Evolutionary conservation across 2,329 filamentous ascomycete genomes (phyloP), one percentile per base, ranked within the genome.

Genomic region (Cadophora gregata): DNA sequence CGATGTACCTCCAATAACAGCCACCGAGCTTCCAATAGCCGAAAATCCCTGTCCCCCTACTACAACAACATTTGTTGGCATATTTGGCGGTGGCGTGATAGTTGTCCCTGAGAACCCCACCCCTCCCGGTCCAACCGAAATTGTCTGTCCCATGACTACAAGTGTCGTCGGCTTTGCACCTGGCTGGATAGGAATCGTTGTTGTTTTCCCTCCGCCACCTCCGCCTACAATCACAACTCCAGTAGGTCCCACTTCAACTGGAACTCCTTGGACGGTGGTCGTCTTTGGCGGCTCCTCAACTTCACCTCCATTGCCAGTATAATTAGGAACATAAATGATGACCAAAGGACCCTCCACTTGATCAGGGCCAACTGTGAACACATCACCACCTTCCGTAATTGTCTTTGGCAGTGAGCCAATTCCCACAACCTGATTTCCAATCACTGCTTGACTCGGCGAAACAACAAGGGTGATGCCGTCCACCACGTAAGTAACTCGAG

Each of bases 331-430:
- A 19, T 64, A 50, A 12, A 77, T 55, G 4, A 67, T 64, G 9
- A 71, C 65, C 8, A 67, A 68, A 24, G 70, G 69, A 31, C 67
- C 72, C 47, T 73, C 65, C 7, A 77, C 66, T 53, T 73, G 65
- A 33, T 70, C 71, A 19, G 75, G 71, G 38, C 72, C 67, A 9
- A 78, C 61, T 3, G 72, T 73, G 42, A 75, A 76, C 7, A 68
- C 67, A 55, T 75, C 67, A 12, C 71, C 70, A 9, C 65, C 69
- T 45, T 69, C 68, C 4, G 73, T 73, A 24, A 77, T 60, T 6
- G 64, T 67, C 48, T 64, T 33, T 31, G 61, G 42, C n/a, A 56
- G 53, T 9, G 55, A 25, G 6, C 60, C 65, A 42, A 74, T 67
- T 7, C 45, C 36, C 10, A 75, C 63, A 12, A 69, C 73, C 36